These are phyloP conservation scores for Drechslerella coelobrocha DNA, from an alignment of 2,329 filamentous ascomycete species.

Conservation along the genomic window DNA sequence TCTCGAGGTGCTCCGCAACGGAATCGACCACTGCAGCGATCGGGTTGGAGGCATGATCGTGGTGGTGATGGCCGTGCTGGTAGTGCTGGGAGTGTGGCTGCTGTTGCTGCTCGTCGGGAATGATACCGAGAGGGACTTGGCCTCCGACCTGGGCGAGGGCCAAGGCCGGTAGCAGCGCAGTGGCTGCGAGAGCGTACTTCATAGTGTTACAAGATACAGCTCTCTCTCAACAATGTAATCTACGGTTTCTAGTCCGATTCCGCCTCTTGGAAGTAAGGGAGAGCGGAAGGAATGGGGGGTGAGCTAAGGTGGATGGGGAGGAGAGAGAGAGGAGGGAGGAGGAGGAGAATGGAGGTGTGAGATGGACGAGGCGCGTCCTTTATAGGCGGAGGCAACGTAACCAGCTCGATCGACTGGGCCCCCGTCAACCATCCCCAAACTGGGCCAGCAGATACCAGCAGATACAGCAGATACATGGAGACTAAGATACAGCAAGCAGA, in stretches of 20 bases:
- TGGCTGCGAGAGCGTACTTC: conserved; percentile 54
- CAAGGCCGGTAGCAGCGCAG: conserved; percentile 52
- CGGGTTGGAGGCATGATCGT: conserved; percentile 21
- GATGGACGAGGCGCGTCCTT: conserved; percentile 31
- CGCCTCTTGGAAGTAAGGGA: conserved; percentile 5
- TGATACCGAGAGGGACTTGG: conserved; percentile 40
- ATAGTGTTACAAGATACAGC: conserved; percentile 37
- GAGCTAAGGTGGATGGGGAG: conserved; percentile 34
- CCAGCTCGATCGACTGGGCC: not conserved
- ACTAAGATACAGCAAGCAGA: not conserved
- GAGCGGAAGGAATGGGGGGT: conserved; percentile 13
- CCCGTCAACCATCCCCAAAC: not conserved
- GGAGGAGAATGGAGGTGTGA: conserved; percentile 20
- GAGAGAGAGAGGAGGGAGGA: conserved; percentile 31
- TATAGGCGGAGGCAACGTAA: conserved; percentile 30
- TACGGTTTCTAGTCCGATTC: not conserved
- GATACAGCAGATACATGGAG: too few species aligned
- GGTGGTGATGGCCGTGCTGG: conserved; percentile 19
- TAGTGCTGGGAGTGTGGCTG: conserved; percentile 27
- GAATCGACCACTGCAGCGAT: conserved; percentile 37
- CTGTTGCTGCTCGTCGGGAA: conserved; percentile 48
- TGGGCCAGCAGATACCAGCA: too few species aligned
- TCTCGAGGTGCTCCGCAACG: conserved; percentile 33
- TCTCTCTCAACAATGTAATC: not conserved
- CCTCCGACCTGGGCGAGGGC: conserved; percentile 49